Percentiles rank a stretch among this genome's conserved stretches.
Evolutionary conservation across 2,329 filamentous ascomycete species (phyloP).

Genomic region (Sordariomycetes sp.): DNA sequence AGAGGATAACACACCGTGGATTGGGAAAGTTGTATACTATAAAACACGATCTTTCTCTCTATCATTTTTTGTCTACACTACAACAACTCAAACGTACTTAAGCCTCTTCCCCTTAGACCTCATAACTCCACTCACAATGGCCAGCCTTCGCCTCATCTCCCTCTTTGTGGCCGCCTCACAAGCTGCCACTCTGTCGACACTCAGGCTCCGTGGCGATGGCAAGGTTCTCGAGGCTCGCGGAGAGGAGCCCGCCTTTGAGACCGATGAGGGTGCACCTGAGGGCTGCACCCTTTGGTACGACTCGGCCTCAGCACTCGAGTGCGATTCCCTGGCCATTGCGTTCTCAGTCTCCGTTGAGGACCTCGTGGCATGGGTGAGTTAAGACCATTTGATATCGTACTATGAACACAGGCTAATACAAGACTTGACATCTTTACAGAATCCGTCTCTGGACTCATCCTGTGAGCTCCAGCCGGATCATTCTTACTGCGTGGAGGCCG

Average conservation of each 20-base stretch:
- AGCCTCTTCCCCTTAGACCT: too few relatives aligned
- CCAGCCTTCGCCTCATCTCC: not conserved
- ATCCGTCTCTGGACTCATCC: not conserved
- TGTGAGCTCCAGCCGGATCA: not conserved
- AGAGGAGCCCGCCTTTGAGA: not conserved
- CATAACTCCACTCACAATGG: not conserved
- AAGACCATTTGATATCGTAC: not conserved
- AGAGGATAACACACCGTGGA: too few relatives aligned
- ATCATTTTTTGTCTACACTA: too few relatives aligned
- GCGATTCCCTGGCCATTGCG: not conserved
- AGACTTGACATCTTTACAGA: not conserved
- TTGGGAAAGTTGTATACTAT: too few relatives aligned
- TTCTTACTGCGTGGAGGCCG: not conserved
- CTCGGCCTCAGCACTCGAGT: not conserved
- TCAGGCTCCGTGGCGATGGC: not conserved
- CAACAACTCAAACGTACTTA: too few relatives aligned
- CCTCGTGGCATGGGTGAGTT: not conserved
- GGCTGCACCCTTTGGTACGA: not conserved
- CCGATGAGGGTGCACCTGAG: not conserved
- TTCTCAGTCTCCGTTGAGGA: not conserved
- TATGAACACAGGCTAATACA: not conserved
- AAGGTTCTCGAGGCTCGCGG: not conserved
- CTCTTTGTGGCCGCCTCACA: not conserved
- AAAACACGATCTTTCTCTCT: too few relatives aligned
- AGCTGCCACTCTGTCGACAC: not conserved